Evolutionary conservation across 2,329 filamentous ascomycete species (phyloP), one percentile per base, ranked within the genome.

Genomic region (Stagonosporopsis tanaceti): DNA sequence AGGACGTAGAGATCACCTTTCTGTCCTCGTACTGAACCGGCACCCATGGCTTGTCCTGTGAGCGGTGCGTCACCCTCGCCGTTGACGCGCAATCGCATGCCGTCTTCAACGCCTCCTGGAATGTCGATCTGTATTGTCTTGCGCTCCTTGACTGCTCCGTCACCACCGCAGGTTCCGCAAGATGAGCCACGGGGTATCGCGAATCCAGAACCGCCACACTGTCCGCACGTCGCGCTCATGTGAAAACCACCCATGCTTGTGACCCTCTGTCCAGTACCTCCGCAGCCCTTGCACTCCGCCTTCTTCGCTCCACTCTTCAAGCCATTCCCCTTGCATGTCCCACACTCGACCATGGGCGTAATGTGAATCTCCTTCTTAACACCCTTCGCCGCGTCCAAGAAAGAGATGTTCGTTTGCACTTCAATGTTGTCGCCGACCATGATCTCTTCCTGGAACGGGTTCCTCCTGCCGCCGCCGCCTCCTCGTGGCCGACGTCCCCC

Each of bases 401-500:
- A 99, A 0, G 90, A 93, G 67, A 99, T 94, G 74, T 87, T 95
- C 47, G 92, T 88, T 77, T 97, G 92, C 24, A 97, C 90, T 76
- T 98, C 94, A 69, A 99, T 97, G 75, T 96, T 93, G 63, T 98
- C 93, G 59, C 95, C 95, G n/a, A 97, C 89, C 66, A 96, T 75
- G 20, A 96, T 87, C 66, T 89, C 84, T 74, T 96, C 89, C 68
- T 92, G 86, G 72, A 95, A 95, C 11, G 90, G 89, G 52, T 84
- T 87, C 35, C 85, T 82, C 67, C 84, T 79, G 50, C 85, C 79
- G 53, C 83, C 78, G 6, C 83, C 78, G 7, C 53, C 50, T 59
- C 78, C 63, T 27, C 71, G 56, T 38, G 68, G 68, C 47, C 87
- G 85, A 63, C 89, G 60, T 20, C 64, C 87, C 5, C 85, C 90